Evolutionary conservation across 176 grass and related monocot genomes (phyloP), one percentile per base, ranked within the genome.

Genomic region (Saccharum spontaneum): DNA sequence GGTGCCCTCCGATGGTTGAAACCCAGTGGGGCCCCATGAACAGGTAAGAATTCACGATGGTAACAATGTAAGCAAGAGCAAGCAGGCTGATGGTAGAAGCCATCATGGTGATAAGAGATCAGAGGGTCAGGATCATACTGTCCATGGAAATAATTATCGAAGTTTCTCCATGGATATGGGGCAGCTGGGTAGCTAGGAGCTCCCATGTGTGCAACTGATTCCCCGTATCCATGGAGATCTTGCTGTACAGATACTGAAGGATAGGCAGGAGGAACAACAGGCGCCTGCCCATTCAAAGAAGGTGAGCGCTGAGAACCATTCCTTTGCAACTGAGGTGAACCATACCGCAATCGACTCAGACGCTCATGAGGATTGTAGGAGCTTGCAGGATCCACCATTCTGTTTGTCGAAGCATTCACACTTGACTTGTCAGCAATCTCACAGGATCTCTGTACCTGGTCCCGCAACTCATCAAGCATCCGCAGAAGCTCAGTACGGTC

Each of bases 41-140:
- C 85, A 61, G 91, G 85, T 75, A 88, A 68, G 79, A 92, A 88
- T 78, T 87, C 87, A 83, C 90, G 89, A 54, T 77, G 89, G 71
- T 82, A 90, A 76, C 97, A 99, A 80, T 92, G 90, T 17, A 92
- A 76, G 45, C 97, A 99, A 75, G 97, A 88, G 79, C 97, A 96
- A 41, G 93, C 86, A 67, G 97, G 93, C 69, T 92, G 93, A 86
- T 96, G 97, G 72, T 94, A 96, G 80, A 99, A 96, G 65, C 94
- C 94, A 9, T 94, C 97, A 69, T 99, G 94, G 71, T 99, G 94
- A 76, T 94, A 99, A 66, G 94, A 92, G 67, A 99, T 69, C 22
- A 92, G 83, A 70, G 91, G 90, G 49, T 99, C 93, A 61, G 93
- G 89, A 71, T 94, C 90, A 81, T 83, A 85, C 73, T 90, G 93